Conservation (phyloP, 2,329 filamentous ascomycete species). For the Didymella lethalis region DNA sequence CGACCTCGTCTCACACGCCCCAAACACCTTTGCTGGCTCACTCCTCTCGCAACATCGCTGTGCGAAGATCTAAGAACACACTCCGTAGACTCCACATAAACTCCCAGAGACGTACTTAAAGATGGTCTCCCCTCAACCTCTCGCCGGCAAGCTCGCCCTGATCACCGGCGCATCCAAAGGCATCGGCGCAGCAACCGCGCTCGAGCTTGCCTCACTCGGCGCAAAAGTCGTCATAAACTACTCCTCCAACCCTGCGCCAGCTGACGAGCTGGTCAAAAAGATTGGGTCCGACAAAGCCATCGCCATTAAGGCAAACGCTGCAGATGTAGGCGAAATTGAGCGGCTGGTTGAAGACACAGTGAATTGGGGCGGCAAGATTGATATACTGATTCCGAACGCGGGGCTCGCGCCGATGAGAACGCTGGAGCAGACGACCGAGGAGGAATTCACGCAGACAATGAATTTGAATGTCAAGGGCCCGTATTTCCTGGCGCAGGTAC, state of each 20-base stretch:
- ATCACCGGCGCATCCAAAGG: conserved; percentile 43
- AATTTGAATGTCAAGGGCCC: conserved; percentile 61
- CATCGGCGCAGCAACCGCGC: conserved; percentile 40
- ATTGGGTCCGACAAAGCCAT: conserved; percentile 59
- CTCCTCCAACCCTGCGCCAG: conserved; percentile 62
- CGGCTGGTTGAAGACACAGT: conserved; percentile 45
- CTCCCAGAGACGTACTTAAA: neutral
- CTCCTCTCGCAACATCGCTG: neutral
- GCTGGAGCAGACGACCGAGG: conserved; percentile 67
- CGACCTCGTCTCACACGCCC: neutral
- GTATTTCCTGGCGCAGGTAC: conserved; percentile 37
- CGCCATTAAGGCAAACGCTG: conserved; percentile 65
- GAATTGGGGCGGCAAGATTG: conserved; percentile 58
- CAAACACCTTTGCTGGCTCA: neutral
- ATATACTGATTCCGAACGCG: conserved; percentile 67
- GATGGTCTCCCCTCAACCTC: conserved; percentile 19
- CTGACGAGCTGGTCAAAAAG: conserved; percentile 61
- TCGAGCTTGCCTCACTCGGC: conserved; percentile 53
- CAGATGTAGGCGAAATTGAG: conserved; percentile 59
- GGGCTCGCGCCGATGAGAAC: conserved; percentile 57
- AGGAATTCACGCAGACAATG: conserved; percentile 69
- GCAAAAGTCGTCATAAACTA: conserved; percentile 64
- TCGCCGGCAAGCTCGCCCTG: conserved; percentile 39
- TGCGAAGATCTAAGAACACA: neutral
- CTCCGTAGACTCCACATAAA: neutral